Percentiles rank a stretch among this genome's conserved stretches.
Conservation (phyloP, 164 flowering plant species). For the Brasenia schreberi region DNA sequence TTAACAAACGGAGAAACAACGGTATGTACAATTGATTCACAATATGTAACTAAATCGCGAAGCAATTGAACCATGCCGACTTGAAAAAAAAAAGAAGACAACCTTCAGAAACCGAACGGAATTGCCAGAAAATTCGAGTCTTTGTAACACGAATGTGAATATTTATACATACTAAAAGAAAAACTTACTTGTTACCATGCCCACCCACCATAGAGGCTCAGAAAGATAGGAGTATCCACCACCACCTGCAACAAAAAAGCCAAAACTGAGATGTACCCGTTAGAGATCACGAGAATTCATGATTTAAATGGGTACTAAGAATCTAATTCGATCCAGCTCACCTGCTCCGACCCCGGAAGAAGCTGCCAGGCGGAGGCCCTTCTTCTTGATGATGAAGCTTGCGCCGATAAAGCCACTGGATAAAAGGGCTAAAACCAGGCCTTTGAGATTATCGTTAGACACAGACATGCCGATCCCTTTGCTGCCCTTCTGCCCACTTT, state of each 20-base stretch:
- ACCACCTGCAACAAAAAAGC: slow-evolving; percentile 30
- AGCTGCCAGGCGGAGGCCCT: slow-evolving; percentile 62
- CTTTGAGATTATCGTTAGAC: slow-evolving; percentile 41
- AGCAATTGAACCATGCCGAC: no score
- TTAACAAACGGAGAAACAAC: no score
- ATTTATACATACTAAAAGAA: neutral
- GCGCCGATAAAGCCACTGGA: slow-evolving; percentile 73
- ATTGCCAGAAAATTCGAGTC: no score
- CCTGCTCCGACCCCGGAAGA: slow-evolving; percentile 76
- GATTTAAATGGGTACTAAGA: slow-evolving; percentile 6
- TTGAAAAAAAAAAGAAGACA: no score
- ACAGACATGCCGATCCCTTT: neutral
- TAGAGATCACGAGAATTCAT: neutral
- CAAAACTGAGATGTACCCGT: slow-evolving; percentile 3
- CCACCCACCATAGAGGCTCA: slow-evolving; percentile 91
- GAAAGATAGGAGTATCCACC: slow-evolving; percentile 68
- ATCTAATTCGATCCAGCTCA: slow-evolving; percentile 6
- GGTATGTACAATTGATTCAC: no score
- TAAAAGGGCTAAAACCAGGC: slow-evolving; percentile 43
- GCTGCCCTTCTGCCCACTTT: neutral
- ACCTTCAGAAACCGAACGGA: no score
- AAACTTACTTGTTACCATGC: slow-evolving; percentile 68
- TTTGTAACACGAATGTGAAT: no score
- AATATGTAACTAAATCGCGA: no score
- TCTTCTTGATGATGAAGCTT: slow-evolving; percentile 78